These are phyloP conservation scores for Cryptosporidium baileyi DNA, from an alignment of 169 alveolate genomes.

Conservation along the genomic window DNA sequence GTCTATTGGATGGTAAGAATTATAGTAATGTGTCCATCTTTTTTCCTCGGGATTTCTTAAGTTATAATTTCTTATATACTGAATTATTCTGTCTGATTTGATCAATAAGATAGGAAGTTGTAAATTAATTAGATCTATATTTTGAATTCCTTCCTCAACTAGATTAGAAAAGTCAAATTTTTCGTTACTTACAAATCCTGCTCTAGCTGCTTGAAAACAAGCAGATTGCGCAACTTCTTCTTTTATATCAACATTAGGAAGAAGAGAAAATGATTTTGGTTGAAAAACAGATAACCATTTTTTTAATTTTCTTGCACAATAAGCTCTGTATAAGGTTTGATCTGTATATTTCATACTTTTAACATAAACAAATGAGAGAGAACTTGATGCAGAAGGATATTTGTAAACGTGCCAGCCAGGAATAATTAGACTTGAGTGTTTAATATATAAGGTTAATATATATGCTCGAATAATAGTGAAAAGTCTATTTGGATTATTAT, in stretches of 20 bases:
- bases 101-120: slow-evolving; percentile 29
- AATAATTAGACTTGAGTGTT: slow-evolving; percentile 6
- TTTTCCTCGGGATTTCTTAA: slow-evolving; percentile 14
- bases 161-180: slow-evolving; percentile 54
- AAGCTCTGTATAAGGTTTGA: neutral
- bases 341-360: neutral
- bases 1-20: neutral
- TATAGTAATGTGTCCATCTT: slow-evolving; percentile 40
- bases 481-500: slow-evolving; percentile 11
- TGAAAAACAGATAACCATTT: neutral
- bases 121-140: slow-evolving; percentile 29
- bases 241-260: slow-evolving; percentile 4
- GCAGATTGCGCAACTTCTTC: slow-evolving; percentile 14
- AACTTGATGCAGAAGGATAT: neutral
- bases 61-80: slow-evolving; percentile 30
- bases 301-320: slow-evolving; percentile 16
- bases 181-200: slow-evolving; percentile 61
- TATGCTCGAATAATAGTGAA: slow-evolving; percentile 23
- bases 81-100: neutral
- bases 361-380: slow-evolving; percentile 10
- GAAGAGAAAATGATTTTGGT: neutral
- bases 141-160: slow-evolving; percentile 39
- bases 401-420: slow-evolving; percentile 39
- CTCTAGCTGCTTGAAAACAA: slow-evolving; percentile 47
- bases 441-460: slow-evolving; percentile 36